Percentiles rank a stretch among this genome's conserved stretches.
Conservation (phyloP, 1,139 yeast genomes). For the Kodamaea fungicola region DNA sequence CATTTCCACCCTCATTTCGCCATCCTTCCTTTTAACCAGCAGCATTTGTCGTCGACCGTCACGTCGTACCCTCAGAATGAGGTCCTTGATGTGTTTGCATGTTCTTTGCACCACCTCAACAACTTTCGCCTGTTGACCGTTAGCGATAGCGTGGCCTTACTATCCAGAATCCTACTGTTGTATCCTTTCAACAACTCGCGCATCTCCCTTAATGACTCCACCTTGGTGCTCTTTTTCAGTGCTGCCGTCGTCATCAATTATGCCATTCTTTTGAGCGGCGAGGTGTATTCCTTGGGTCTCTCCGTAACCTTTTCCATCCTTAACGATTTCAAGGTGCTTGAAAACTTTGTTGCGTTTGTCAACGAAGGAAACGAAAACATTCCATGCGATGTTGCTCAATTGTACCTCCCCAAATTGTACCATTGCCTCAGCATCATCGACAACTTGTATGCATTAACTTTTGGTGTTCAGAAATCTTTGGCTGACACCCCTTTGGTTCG, state of each 20-base stretch:
- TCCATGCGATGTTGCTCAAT: constrained; percentile 23
- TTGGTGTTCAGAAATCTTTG: constrained; percentile 49
- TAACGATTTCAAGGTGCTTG: constrained; percentile 55
- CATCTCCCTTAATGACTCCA: constrained; percentile 23
- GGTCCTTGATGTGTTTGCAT: constrained; percentile 49
- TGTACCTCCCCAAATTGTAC: constrained; percentile 49
- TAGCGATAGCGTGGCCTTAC: constrained; percentile 31
- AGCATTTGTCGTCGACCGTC: constrained; percentile 24
- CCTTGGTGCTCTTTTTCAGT: constrained; percentile 39
- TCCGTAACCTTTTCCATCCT: constrained; percentile 53
- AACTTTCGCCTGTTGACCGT: constrained; percentile 31
- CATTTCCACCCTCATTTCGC: constrained; percentile 57
- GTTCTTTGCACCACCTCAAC: constrained; percentile 47
- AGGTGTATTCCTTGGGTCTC: constrained; percentile 52
- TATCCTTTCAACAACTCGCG: constrained; percentile 38
- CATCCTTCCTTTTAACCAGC: constrained; percentile 49
- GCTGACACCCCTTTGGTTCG: constrained; percentile 14
- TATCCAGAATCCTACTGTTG: constrained; percentile 39
- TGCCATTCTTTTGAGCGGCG: constrained; percentile 55
- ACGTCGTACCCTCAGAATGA: constrained; percentile 12
- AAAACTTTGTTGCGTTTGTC: constrained; percentile 26
- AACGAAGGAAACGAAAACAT: constrained; percentile 13
- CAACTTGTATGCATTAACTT: constrained; percentile 51
- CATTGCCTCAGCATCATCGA: constrained; percentile 51
- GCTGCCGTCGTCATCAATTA: constrained; percentile 54